Evolutionary conservation across 129 eudicot genomes (phyloP).

Genomic region (Flaveria ramosissima): DNA sequence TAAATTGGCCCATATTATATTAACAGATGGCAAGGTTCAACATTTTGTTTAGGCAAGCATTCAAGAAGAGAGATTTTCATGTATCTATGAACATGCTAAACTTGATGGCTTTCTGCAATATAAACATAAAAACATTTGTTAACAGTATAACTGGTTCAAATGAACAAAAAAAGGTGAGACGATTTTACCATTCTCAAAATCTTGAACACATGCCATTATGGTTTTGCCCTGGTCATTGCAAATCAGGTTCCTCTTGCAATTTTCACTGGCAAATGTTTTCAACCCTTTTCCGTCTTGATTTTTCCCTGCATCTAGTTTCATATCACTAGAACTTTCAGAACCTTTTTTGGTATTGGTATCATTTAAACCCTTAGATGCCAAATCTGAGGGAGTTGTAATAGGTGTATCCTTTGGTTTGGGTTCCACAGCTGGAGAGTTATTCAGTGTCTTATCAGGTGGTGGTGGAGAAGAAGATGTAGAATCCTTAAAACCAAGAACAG

Average conservation of each 20-base stretch:
- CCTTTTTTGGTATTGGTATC: slow-evolving; percentile 3
- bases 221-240: slow-evolving; percentile 31
- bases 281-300: slow-evolving; percentile 13
- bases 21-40: no score
- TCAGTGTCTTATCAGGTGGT: slow-evolving; percentile 18
- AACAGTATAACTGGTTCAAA: not conserved
- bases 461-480: slow-evolving; percentile 26
- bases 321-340: slow-evolving; percentile 17
- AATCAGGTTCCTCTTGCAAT: slow-evolving; percentile 24
- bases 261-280: slow-evolving; percentile 21
- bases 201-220: slow-evolving; percentile 33
- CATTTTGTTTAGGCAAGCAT: not conserved
- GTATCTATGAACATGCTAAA: not conserved
- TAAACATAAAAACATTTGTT: not conserved
- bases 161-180: not conserved
- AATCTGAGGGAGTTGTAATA: not conserved
- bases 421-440: slow-evolving; percentile 5
- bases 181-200: slow-evolving; percentile 25
- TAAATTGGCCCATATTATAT: not conserved
- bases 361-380: slow-evolving; percentile 25
- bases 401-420: slow-evolving; percentile 21
- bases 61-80: not conserved
- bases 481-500: slow-evolving; percentile 21
- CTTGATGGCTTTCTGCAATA: not conserved
- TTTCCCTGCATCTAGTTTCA: slow-evolving; percentile 9